phyloP scores from a whole-genome alignment of 352 stramenopile genomes.

The Pseudoperonospora humuli region DNA sequence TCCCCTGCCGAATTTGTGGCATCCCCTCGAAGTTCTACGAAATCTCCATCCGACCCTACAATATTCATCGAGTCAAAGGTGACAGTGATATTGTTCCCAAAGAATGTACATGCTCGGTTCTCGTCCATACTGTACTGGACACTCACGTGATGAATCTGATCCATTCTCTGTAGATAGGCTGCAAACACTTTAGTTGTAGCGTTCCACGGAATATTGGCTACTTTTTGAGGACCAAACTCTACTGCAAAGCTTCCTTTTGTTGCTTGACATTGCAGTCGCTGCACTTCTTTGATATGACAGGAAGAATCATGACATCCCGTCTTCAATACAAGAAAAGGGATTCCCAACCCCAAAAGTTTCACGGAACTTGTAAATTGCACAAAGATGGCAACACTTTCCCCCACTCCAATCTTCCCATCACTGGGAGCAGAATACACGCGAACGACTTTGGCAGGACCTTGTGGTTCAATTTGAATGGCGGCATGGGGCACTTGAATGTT shows the following conservation, averaged over 20 bases:
- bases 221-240: conserved; percentile 40
- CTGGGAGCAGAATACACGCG: conserved; percentile 49
- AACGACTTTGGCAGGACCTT: conserved; percentile 52
- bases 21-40: conserved; percentile 53
- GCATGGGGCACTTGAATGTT: conserved; percentile 57
- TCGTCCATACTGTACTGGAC: conserved; percentile 59
- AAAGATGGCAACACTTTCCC: conserved; percentile 51
- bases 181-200: conserved; percentile 35
- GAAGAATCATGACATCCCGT: conserved; percentile 44
- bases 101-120: conserved; percentile 55
- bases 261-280: conserved; percentile 49
- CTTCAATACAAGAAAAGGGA: conserved; percentile 37
- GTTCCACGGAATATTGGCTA: conserved; percentile 64
- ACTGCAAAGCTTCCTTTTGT: conserved; percentile 61
- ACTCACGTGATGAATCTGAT: conserved; percentile 44
- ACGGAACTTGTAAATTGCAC: conserved; percentile 67
- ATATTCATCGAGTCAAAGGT: conserved; percentile 77
- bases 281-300: conserved; percentile 54
- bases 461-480: conserved; percentile 36
- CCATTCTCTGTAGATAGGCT: conserved; percentile 52
- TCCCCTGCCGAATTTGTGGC: conserved; percentile 37
- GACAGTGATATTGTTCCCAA: conserved; percentile 73
- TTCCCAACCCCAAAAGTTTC: conserved; percentile 34
- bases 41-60: conserved; percentile 47
- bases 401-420: conserved; percentile 44